Evolutionary conservation across 2,329 filamentous ascomycete genomes (phyloP), one percentile per base, ranked within the genome.

Genomic region (Penicillium sp.): DNA sequence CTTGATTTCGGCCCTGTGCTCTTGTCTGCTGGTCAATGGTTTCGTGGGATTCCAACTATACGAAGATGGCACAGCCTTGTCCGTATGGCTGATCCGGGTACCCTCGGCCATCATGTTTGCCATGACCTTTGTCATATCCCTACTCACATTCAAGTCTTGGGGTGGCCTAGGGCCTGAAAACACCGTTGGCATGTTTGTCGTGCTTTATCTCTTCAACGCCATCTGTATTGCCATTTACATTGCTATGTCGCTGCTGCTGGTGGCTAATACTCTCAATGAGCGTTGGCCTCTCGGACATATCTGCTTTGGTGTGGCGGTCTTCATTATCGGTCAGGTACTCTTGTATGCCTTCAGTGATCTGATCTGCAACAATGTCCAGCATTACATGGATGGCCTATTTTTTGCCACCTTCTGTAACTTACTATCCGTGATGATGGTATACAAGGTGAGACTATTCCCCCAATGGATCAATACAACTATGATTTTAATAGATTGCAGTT

Each of bases 31-130:
- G 67, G 93, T 99, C 80, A 98, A 98, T 75, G 95, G 95, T 45
- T 99, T 99, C 70, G 93, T 99, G 53, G 95, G 95, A 35, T 99
- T 99, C 77, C 95, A 98, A 77, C 82, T 99, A 13, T 99, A 99
- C 75, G 95, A 99, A 76, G 95, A 99, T 69, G 95, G 95, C 49
- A 99, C 95, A 1, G 89, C 89, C 1, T 80, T 98, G 41, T 97
- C 93, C 0, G 88, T 99, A 43, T 99, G 95, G 95, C 86, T 97
- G 67, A 80, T 99, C 60, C 87, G 93, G 53, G 77, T 90, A 27
- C 87, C 86, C 71, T 96, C 91, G 2, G 77, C 89, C 16, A 84
- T 82, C 62, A 93, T 96, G 79, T 98, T 97, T 77, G 79, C 89
- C 62, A 86, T 99, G 68, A 90, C 89, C 48, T 95, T 95, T 70